Base-by-base conservation (phyloP, 169 alveolate genomes). In the Plasmodium gallinaceum region DNA sequence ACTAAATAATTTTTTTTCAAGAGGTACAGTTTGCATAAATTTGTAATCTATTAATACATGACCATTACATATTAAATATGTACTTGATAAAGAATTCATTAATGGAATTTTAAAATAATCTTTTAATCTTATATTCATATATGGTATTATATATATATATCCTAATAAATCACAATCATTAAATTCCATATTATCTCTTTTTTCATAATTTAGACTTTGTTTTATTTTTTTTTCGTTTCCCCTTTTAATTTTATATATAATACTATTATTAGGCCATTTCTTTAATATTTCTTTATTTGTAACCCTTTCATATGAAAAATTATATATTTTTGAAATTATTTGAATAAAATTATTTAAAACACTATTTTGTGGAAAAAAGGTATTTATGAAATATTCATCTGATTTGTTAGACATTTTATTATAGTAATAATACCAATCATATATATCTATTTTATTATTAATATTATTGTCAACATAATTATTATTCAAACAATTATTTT, bases 111-210 rank as follows among this genome's bases (percentile, higher is more conserved):
- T 52, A 69, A 83, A 83, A 68, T 83, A 83, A 57, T 83, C 91
- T 20, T 6, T 83, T 51, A 66, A 39, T 9, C 5, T 68, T 37
- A 83, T 68, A 24, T 68, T 65, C 64, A 54, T 83, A 61, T 83
- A 83, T 16, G 91, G 91, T n/a, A 83, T 48, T 83, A 83, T 52
- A 18, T 83, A 83, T 48, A 83, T 83, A 62, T 83, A 83, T 7
- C 91, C 91, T 43, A 83, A 48, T 24, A 65, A 69, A 6, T 14
- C 32, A 7, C 7, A 43, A 39, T 48, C 65, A 32, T 22, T 60
- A 2, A 10, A 12, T 7, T 48, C 39, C n/a, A 10, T 7, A 73
- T 24, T 48, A 18, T 54, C 57, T 26, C n/a, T n/a, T n/a, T 62
- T 57, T 7, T 61, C 24, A 24, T 58, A 5, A 58, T 18, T 61